Conservation (phyloP, 257 asterid species). For the Nicotiana knightiana region DNA sequence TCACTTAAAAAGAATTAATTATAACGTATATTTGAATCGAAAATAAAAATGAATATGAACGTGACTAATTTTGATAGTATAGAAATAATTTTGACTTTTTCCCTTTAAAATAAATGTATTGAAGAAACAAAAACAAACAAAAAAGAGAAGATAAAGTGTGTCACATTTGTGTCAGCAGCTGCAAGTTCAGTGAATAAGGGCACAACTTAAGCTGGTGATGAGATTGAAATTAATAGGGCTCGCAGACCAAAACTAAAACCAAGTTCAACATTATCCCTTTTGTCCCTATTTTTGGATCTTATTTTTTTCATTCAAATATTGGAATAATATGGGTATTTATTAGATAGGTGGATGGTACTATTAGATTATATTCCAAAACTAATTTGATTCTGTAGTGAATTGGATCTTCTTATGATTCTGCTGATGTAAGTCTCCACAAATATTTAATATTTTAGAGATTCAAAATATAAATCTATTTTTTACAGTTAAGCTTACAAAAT, state of each 20-base stretch:
- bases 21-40: too few relatives aligned
- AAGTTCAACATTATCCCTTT: neutral
- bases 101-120: too few relatives aligned
- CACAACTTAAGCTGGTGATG: neutral
- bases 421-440: too few relatives aligned
- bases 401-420: neutral
- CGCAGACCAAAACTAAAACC: neutral
- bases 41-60: too few relatives aligned
- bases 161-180: neutral
- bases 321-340: neutral
- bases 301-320: neutral
- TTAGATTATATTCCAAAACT: neutral
- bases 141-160: too few relatives aligned
- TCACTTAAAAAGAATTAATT: too few relatives aligned
- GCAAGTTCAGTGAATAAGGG: neutral
- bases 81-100: too few relatives aligned
- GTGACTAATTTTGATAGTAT: too few relatives aligned
- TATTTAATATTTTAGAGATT: too few relatives aligned
- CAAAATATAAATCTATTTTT: too few relatives aligned
- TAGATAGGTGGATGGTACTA: neutral
- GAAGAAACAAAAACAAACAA: neutral
- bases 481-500: too few relatives aligned
- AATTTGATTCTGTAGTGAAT: too few relatives aligned
- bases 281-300: neutral
- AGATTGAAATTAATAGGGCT: neutral